A percentile compares a stretch with the other conserved stretches of the same genome.
Conservation (phyloP, 768 basidiomycete genomes). For the Calocybe indica region DNA sequence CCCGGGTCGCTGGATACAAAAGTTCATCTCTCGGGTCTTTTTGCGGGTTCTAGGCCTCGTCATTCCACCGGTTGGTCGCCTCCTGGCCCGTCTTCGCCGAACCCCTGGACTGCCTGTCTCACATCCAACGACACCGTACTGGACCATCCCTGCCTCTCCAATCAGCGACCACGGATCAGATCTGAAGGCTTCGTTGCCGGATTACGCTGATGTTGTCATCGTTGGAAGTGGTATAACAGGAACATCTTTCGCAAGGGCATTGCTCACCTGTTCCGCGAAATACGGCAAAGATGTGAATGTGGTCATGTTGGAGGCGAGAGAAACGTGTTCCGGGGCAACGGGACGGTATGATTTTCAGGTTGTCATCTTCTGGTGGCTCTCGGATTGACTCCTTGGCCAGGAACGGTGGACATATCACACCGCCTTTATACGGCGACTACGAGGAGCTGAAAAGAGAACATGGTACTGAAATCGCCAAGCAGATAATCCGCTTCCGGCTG, state of each 20-base stretch:
- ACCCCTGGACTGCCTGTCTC: conserved; percentile 55
- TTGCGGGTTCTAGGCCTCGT: conserved; percentile 14
- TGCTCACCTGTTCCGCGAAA: conserved; percentile 33
- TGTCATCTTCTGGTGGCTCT: neutral
- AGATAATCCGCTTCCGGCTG: conserved; percentile 55
- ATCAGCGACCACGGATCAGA: conserved; percentile 30
- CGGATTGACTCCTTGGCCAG: conserved; percentile 22
- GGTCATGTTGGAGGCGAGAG: conserved; percentile 79
- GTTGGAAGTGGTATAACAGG: conserved; percentile 80
- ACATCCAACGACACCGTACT: conserved; percentile 55
- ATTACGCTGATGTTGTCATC: conserved; percentile 60
- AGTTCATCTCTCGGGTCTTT: conserved; percentile 9
- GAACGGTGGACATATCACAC: conserved; percentile 68
- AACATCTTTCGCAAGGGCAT: conserved; percentile 47
- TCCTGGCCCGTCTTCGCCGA: conserved; percentile 20
- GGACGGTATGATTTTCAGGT: conserved; percentile 43
- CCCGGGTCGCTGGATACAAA: conserved; percentile 8
- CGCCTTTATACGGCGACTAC: conserved; percentile 57
- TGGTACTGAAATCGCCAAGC: conserved; percentile 41
- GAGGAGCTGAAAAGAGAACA: conserved; percentile 33
- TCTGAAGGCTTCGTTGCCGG: conserved; percentile 23
- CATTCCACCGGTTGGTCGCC: conserved; percentile 14
- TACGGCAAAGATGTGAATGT: conserved; percentile 31
- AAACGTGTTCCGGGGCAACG: conserved; percentile 69
- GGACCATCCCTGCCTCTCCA: conserved; percentile 49